These are phyloP conservation scores for Trichomonas gallinae DNA, from an alignment of 208 protist species.

Conservation along the genomic window DNA sequence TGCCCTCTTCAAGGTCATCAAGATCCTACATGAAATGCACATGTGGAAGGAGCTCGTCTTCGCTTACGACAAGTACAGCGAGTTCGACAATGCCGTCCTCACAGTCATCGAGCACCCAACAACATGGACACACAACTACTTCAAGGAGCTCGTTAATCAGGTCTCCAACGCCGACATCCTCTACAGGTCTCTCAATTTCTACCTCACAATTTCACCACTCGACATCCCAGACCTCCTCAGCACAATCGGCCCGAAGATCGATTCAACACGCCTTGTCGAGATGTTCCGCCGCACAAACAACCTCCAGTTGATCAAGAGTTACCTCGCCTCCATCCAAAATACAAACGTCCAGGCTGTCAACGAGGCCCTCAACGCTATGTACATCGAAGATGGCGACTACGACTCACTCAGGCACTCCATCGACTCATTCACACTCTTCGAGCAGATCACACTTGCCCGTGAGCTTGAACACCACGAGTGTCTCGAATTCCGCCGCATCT, in stretches of 20 bases:
- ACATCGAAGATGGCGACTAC: constrained; percentile 96
- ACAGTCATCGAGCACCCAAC: constrained; percentile 90
- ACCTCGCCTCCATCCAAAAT: constrained; percentile 69
- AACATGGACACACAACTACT: constrained; percentile 86
- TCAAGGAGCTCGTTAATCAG: constrained; percentile 85
- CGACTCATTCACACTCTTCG: constrained; percentile 83
- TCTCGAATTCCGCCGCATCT: constrained; percentile 95
- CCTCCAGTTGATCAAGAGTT: constrained; percentile 82
- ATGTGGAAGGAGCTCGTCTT: constrained; percentile 82
- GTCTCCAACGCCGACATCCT: constrained; percentile 81
- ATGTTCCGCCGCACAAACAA: constrained; percentile 60
- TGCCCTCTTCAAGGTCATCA: constrained; percentile 89
- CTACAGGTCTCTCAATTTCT: constrained; percentile 89
- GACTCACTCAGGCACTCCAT: constrained; percentile 76
- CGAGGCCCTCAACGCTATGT: constrained; percentile 88
- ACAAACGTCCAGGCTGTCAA: constrained; percentile 71
- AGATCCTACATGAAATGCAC: constrained; percentile 69
- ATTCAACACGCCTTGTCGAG: constrained; percentile 82
- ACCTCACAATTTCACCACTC: constrained; percentile 64
- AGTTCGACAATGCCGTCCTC: constrained; percentile 88
- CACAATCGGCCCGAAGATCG: constrained; percentile 69
- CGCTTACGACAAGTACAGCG: constrained; percentile 87
- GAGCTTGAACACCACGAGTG: constrained; percentile 86
- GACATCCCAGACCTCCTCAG: constrained; percentile 83
- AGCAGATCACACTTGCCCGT: constrained; percentile 79